Conservation (phyloP, 2,329 filamentous ascomycete species). For the Chaetomiaceae sp. region DNA sequence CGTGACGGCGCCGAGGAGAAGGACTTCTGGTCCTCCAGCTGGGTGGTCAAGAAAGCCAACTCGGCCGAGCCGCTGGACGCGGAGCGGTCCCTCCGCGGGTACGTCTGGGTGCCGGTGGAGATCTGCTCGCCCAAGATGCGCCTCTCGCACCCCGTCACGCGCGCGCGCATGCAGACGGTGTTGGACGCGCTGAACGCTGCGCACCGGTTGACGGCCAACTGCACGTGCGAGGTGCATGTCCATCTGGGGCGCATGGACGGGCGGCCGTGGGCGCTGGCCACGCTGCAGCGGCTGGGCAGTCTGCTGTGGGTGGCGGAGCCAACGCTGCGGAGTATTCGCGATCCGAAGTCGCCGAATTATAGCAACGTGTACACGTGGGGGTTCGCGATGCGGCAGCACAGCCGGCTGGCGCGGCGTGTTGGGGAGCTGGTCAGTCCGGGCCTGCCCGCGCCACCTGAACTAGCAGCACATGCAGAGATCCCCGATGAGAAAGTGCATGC, state of each 20-base stretch:
- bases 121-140: slow-evolving; percentile 33
- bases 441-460: not conserved
- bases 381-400: slow-evolving; percentile 28
- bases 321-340: slow-evolving; percentile 30
- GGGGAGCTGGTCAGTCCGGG: not conserved
- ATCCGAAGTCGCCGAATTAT: slow-evolving; percentile 34
- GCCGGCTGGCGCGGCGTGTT: slow-evolving; percentile 27
- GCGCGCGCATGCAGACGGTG: slow-evolving; percentile 22
- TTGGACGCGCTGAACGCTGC: slow-evolving; percentile 21
- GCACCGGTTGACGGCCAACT: slow-evolving; percentile 30
- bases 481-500: slow-evolving; percentile 17
- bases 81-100: slow-evolving; percentile 24
- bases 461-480: not conserved
- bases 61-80: slow-evolving; percentile 30
- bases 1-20: slow-evolving; percentile 22
- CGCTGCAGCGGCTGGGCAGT: slow-evolving; percentile 31
- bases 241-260: slow-evolving; percentile 34
- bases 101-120: slow-evolving; percentile 32
- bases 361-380: slow-evolving; percentile 35
- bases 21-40: slow-evolving; percentile 32
- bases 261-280: slow-evolving; percentile 27
- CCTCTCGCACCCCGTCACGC: slow-evolving; percentile 22
- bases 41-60: slow-evolving; percentile 38
- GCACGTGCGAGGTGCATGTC: slow-evolving; percentile 36
- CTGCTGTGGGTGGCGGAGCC: slow-evolving; percentile 35